These are phyloP conservation scores for Coemansia sp. DNA, from an alignment of 192 early-diverging fungal genomes.

Conservation along the genomic window DNA sequence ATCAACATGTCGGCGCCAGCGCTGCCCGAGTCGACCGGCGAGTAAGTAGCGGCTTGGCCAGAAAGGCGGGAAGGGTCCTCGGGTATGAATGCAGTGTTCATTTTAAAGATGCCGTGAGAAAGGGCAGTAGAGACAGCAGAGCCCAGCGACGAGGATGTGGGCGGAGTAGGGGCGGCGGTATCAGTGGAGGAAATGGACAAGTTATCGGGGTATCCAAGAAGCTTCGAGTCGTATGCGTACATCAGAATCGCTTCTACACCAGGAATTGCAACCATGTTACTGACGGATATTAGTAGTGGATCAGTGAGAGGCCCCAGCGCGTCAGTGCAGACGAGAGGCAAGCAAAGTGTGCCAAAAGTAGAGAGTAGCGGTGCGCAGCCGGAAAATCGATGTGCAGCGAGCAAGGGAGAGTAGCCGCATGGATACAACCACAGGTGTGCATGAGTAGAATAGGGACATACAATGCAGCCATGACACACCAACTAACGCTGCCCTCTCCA, in stretches of 20 bases:
- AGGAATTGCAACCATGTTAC: neutral
- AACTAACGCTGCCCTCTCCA: neutral
- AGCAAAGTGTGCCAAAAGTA: neutral
- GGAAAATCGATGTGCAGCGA: neutral
- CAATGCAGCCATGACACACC: constrained; percentile 7
- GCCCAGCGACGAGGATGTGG: constrained; percentile 15
- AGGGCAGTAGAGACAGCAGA: constrained; percentile 13
- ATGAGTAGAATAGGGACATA: constrained; percentile 2
- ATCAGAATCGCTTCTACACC: constrained; percentile 21
- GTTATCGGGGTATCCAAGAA: constrained; percentile 42
- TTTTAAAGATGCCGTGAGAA: constrained; percentile 37
- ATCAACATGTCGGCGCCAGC: constrained; percentile 22
- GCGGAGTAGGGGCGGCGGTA: constrained; percentile 29
- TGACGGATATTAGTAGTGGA: neutral
- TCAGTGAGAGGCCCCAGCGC: neutral
- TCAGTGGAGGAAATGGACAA: constrained; percentile 49
- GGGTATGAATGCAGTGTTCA: constrained; percentile 49
- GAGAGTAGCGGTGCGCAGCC: neutral
- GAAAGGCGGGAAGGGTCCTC: constrained; percentile 37
- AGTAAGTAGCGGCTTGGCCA: constrained; percentile 17
- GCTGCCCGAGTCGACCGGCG: constrained; percentile 25
- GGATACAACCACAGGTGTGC: neutral
- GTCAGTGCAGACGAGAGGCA: neutral
- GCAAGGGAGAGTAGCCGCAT: constrained; percentile 5
- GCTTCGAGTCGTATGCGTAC: constrained; percentile 44